These are phyloP conservation scores for Cyclostephanos tholiformis DNA, from an alignment of 108 stramenopile species.

Conservation along the genomic window DNA sequence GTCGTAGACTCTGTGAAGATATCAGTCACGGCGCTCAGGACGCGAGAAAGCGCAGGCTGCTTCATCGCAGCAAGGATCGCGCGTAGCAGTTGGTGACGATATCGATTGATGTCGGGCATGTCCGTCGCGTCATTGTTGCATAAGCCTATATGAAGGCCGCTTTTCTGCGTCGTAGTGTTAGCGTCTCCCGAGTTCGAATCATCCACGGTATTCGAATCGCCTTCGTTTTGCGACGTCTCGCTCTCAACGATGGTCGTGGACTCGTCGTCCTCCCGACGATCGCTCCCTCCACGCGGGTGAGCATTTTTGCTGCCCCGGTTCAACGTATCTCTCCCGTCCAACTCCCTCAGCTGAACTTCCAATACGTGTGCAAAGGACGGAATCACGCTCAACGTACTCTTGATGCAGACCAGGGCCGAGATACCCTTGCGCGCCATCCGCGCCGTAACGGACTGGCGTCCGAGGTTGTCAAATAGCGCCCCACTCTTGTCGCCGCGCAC, in stretches of 20 bases:
- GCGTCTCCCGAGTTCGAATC: conserved; percentile 30
- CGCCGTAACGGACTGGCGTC: conserved; percentile 47
- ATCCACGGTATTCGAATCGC: conserved; percentile 24
- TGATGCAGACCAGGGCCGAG: conserved; percentile 84
- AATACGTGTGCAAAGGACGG: conserved; percentile 69
- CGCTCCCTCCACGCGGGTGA: conserved; percentile 7
- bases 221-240: conserved; percentile 30
- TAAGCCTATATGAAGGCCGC: conserved; percentile 74
- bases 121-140: conserved; percentile 42
- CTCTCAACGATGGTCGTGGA: conserved; percentile 41
- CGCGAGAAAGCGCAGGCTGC: conserved; percentile 64
- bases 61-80: conserved; percentile 78
- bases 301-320: conserved; percentile 7
- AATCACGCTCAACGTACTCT: conserved; percentile 70
- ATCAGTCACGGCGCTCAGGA: conserved; percentile 62
- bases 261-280: conserved; percentile 35
- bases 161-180: conserved; percentile 49
- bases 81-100: conserved; percentile 69
- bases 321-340: conserved; percentile 42
- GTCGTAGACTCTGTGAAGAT: conserved; percentile 82
- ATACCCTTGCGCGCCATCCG: conserved; percentile 84
- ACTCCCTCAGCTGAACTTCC: conserved; percentile 62
- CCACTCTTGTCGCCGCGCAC: conserved; percentile 16
- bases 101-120: conserved; percentile 13
- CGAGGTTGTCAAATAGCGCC: conserved; percentile 44